Percentiles rank a stretch among this genome's conserved stretches.
These are phyloP conservation scores for Notholithocarpus densiflorus DNA, from an alignment of 306 rosid species.

Conservation along the genomic window DNA sequence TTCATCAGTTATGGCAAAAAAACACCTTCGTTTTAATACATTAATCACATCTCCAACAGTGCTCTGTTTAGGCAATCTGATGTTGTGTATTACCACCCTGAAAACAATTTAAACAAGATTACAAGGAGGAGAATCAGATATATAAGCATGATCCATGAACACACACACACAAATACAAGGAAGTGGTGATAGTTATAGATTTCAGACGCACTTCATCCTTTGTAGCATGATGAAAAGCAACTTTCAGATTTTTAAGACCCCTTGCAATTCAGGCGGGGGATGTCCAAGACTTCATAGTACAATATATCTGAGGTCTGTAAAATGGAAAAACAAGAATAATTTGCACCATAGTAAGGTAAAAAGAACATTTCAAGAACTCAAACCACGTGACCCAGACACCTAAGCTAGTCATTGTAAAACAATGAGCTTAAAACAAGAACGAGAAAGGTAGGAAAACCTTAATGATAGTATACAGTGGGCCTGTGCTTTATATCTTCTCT, in stretches of 20 bases:
- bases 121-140: not conserved
- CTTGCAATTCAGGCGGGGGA: conserved; percentile 82
- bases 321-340: conserved; percentile 12
- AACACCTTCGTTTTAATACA: conserved; percentile 64
- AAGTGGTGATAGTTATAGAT: not conserved
- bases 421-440: not conserved
- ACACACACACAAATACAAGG: not conserved
- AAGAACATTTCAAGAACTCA: not conserved
- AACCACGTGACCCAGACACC: conserved; percentile 33
- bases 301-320: conserved; percentile 63
- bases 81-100: conserved; percentile 75
- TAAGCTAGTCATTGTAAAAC: not conserved
- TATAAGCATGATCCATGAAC: not conserved
- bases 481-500: conserved; percentile 83
- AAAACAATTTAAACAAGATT: conserved; percentile 18
- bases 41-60: conserved; percentile 70
- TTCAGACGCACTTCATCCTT: conserved; percentile 69
- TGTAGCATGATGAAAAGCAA: conserved; percentile 73
- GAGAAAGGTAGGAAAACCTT: conserved; percentile 48
- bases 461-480: conserved; percentile 81
- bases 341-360: conserved; percentile 18
- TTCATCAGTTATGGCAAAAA: not conserved
- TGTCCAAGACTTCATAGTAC: conserved; percentile 75
- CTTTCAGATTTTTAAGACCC: conserved; percentile 73
- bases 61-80: conserved; percentile 76